Percentiles rank a stretch among this genome's conserved stretches.
Conservation (phyloP, 1,284 basidiomycete species). For the Cutaneotrichosporon sp. region DNA sequence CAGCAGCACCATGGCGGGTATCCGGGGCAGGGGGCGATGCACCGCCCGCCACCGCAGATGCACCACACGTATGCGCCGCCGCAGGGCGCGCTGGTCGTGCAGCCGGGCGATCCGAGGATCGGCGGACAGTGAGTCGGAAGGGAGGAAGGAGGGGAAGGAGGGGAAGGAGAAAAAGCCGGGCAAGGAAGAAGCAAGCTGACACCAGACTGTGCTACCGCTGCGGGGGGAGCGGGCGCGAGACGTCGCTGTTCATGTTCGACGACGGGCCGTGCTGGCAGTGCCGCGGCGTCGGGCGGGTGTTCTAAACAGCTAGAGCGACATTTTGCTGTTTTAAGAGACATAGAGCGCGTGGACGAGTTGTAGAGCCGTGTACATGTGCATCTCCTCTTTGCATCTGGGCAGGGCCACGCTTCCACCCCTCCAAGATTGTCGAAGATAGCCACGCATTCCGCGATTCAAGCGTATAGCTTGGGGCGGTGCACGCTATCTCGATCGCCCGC, state of each 20-base stretch:
- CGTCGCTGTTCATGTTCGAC: constrained; percentile 45
- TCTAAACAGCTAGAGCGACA: constrained; percentile 12
- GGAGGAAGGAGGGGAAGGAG: too few species aligned
- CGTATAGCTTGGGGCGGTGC: not conserved
- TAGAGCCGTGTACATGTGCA: not conserved
- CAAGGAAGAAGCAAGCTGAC: too few species aligned
- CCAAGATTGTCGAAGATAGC: too few species aligned
- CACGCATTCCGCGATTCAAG: not conserved
- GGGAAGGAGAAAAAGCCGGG: not conserved
- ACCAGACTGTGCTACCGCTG: constrained; percentile 40
- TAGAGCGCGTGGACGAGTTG: not conserved
- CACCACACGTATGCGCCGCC: constrained; percentile 21
- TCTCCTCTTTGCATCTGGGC: not conserved
- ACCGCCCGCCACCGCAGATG: too few species aligned
- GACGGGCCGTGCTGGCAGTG: constrained; percentile 41
- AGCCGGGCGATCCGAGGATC: constrained; percentile 49
- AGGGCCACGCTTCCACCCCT: not conserved
- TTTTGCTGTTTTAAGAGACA: too few species aligned
- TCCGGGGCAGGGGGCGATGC: not conserved
- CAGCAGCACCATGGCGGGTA: too few species aligned
- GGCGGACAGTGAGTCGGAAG: constrained; percentile 48
- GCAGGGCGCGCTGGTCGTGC: constrained; percentile 37
- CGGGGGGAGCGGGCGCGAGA: constrained; percentile 41
- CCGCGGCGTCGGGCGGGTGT: constrained; percentile 43
- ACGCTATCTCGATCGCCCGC: not conserved